phyloP scores from a whole-genome alignment of 805 yeast species.

The Pichia exigua region DNA sequence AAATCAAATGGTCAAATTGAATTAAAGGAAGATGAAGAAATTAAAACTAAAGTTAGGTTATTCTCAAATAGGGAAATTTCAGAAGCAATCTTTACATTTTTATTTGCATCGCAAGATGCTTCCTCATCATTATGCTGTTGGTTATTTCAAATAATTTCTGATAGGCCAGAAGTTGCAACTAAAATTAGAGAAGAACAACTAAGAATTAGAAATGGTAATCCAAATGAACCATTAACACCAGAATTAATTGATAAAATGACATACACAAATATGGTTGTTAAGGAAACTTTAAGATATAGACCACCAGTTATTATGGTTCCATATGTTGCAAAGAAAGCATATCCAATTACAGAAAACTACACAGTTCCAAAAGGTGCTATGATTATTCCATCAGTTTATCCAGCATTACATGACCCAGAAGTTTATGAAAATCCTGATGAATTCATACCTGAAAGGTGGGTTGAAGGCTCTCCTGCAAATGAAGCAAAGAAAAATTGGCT shows the following conservation, averaged over 20 bases:
- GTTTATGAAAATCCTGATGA: slow-evolving; percentile 91
- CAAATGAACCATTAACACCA: slow-evolving; percentile 48
- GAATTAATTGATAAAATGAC: slow-evolving; percentile 79
- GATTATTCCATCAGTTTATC: slow-evolving; percentile 93
- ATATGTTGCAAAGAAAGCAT: slow-evolving; percentile 79
- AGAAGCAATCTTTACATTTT: slow-evolving; percentile 91
- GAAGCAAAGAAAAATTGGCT: slow-evolving; percentile 86
- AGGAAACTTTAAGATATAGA: slow-evolving; percentile 86
- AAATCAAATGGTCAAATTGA: slow-evolving; percentile 22
- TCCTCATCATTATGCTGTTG: slow-evolving; percentile 96
- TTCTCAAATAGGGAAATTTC: slow-evolving; percentile 88
- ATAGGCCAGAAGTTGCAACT: slow-evolving; percentile 81
- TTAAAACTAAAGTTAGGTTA: slow-evolving; percentile 58
- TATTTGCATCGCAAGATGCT: slow-evolving; percentile 98
- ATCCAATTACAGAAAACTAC: slow-evolving; percentile 76
- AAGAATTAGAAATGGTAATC: slow-evolving; percentile 71
- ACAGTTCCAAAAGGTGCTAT: slow-evolving; percentile 95
- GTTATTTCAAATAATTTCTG: slow-evolving; percentile 94
- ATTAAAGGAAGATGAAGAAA: slow-evolving; percentile 35
- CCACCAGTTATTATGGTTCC: slow-evolving; percentile 99
- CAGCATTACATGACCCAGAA: slow-evolving; percentile 95
- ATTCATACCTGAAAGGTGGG: slow-evolving; percentile 96
- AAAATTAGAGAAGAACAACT: slow-evolving; percentile 92
- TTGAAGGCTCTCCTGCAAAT: slow-evolving; percentile 63
- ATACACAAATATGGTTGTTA: slow-evolving; percentile 85